Evolutionary conservation across 2,329 filamentous ascomycete species (phyloP), one percentile per base, ranked within the genome.

Genomic region (Colletotrichum orbiculare): DNA sequence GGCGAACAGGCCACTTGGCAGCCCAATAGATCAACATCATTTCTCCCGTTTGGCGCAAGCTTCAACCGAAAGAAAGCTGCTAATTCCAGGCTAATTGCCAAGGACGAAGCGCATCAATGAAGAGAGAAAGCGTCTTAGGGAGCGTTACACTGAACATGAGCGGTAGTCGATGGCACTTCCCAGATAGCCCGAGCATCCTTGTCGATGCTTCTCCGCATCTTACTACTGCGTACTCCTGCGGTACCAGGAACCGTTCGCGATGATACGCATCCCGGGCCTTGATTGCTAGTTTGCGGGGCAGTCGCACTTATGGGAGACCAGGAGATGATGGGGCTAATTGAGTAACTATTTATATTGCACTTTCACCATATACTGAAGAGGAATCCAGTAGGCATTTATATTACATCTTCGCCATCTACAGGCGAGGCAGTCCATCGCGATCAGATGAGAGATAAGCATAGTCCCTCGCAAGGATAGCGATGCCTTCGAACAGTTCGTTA

Each of bases 201-300:
- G 25, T 25, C 25, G 25, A 8, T 66, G 58, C 12, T 39, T 45
- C 63, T 63, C 63, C 63, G 52, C 63, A 66, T 63, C 42, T 53
- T 15, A 34, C 38, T 63, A 63, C 15, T 17, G 15, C 15, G 15
- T 17, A 17, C 63, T 25, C 63, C 63, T 58, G 62, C 47, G 56
- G 33, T 60, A 39, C 42, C 45, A 60, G 52, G 47, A 43, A 55
- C 34, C 46, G 34, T 50, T 49, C 33, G 37, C 7, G 38, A 63
- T 63, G 63, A 57, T 56, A 53, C 17, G 38, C 42, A 57, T 63
- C 53, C 52, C 17, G 53, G 47, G 11, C 41, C 7, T 54, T 38
- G 47, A 47, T 17, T 17, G 58, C 13, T 66, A 8, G 47, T 47
- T 34, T 66, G 63, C 63, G 58, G 63, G 63, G 63, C 56, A 57